These are phyloP conservation scores for Leptomonas pyrrhocoris DNA, from an alignment of 208 protist genomes.

Conservation along the genomic window DNA sequence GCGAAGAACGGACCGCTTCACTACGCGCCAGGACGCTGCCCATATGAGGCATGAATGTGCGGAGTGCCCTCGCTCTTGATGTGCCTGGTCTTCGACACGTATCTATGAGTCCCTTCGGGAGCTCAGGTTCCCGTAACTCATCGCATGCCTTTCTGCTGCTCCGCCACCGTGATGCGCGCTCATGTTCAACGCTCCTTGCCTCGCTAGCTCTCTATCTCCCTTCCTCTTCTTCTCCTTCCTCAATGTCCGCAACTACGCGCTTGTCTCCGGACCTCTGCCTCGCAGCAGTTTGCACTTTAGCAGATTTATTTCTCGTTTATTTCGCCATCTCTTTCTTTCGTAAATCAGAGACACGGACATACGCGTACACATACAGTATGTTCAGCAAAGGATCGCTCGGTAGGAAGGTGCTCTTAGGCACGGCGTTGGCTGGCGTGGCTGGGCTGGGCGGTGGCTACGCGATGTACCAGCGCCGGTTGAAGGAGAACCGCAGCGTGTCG, in stretches of 20 bases:
- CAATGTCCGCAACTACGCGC: background rate
- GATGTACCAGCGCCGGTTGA: constrained; percentile 76
- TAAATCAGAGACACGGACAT: background rate
- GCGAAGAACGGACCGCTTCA: no score
- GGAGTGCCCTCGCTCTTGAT: no score
- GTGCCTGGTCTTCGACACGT: no score
- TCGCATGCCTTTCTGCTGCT: no score
- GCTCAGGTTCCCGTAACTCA: no score
- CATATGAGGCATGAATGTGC: no score
- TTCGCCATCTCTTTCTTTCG: background rate
- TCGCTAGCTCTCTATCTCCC: background rate
- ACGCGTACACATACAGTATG: constrained; percentile 24
- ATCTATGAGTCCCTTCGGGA: no score
- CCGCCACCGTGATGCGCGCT: no score
- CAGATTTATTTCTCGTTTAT: background rate
- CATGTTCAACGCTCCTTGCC: no score
- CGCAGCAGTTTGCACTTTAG: background rate
- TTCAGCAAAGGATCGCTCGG: constrained; percentile 55
- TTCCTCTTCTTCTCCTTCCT: background rate
- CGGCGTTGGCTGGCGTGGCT: constrained; percentile 33
- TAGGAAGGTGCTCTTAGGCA: constrained; percentile 47
- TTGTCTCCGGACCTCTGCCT: background rate
- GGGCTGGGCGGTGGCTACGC: constrained; percentile 62
- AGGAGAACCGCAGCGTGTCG: constrained; percentile 76
- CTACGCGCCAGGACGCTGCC: no score